Base-by-base conservation (phyloP, 2,329 filamentous ascomycete species). In the Berkeleyomyces basicola region DNA sequence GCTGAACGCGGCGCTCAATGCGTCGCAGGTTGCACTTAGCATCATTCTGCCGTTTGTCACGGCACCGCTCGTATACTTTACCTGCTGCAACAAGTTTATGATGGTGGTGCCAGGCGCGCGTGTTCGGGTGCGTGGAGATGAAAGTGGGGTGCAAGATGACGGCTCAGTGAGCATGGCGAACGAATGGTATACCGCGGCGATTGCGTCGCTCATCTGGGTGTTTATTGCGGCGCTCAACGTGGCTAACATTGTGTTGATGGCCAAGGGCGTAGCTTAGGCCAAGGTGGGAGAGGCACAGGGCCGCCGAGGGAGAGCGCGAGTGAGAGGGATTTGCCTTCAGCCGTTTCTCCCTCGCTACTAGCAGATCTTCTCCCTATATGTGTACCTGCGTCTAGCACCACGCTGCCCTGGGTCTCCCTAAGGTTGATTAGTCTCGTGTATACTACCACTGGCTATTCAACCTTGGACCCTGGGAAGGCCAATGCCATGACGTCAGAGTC, bases 1-100 rank as follows among this genome's bases (percentile, higher is more conserved):
- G 0, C 76, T 95, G 3, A 83, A 83, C 53, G 79, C 79, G 4
- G 87, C 89, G 0, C 75, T 95, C 39, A 88, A 86, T 37, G 90
- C 81, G 0, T 85, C 80, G 2, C 90, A 95, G 72, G 88, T 95
- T 5, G 86, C 82, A 0, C 77, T 95, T 11, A 89, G 85, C 68
- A 80, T 91, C 9, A 87, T 90, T 10, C 71, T 95, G 60, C 90
- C 90, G 0, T 91, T 95, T 70, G 82, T 92, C n/a, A 84, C 82
- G 0, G 87, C 88, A 0, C 90, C 90, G 1, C 75, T 95, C 40
- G 86, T 95, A 63, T 95, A 87, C 74, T 95, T 95, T 69, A 95
- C 90, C 0, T 88, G 86, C 68, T 79, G 85, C 51, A 81, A 83
- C 67, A 83, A 83, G 69, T 93, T 86, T 73, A 95, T 95, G 90